Base-by-base conservation (phyloP, 257 asterid species). In the Linaria vulgaris region DNA sequence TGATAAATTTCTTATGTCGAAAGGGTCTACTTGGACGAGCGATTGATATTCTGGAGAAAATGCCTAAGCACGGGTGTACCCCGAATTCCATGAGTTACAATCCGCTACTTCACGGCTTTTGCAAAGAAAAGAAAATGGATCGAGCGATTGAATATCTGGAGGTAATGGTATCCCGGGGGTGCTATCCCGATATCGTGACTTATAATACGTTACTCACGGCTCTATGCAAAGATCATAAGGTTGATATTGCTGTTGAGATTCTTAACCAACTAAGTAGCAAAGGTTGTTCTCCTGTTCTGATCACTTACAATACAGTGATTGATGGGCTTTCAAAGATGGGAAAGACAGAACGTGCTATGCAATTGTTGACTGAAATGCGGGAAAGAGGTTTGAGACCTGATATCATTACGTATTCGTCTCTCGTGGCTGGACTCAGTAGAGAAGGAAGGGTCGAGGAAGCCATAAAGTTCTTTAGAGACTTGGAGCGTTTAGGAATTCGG, bases 121-220 rank as follows among this genome's bases (percentile, higher is more conserved):
- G 97, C 84, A 85, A 85, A 68, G 96, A 83, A 53, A 90, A 85
- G 72, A 88, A 85, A 72, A 85, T 88, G 94, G 95, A 88, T 56
- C 65, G 86, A 67, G 97, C 96, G 0, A 87, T 90, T 16, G 88
- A 83, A 82, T 90, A 85, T 77, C 74, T 90, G 11, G 96, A 90
- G 83, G 71, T 77, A 57, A 90, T 90, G 97, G 81, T 88, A 12
- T 72, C 87, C 4, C 71, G 90, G 48, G 95, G 95, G 4, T 90
- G 96, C 61, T 82, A 87, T 67, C 97, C 97, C 7, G 95, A 90
- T 69, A 87, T 85, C 11, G 97, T 90, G 71, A 90, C 97, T 16
- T 90, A 90, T 44, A 90, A 87, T 48, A 87, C 96, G 2, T 38
- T 90, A 80, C 95, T 90, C 69, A 82, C 95, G 0, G 95, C 95